Conservation (phyloP, 2,329 filamentous ascomycete species). For the Purpureocillium lavendulum region DNA sequence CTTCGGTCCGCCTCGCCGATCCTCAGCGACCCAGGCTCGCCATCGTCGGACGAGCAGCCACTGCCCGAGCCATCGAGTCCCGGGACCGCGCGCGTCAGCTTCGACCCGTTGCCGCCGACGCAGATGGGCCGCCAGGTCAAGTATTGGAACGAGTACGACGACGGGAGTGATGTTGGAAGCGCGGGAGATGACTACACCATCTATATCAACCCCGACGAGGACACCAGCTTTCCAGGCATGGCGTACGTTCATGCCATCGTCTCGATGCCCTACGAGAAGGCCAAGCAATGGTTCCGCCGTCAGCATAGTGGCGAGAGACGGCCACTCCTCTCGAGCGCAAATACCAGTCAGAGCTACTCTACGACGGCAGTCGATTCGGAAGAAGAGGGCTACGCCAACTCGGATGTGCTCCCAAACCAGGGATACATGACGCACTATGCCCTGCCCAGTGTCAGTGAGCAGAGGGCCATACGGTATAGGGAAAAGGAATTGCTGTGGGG, state of each 20-base stretch:
- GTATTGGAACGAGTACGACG: conserved; percentile 86
- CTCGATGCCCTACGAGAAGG: conserved; percentile 39
- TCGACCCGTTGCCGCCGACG: conserved; percentile 22
- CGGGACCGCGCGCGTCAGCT: conserved; percentile 16
- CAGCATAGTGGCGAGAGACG: conserved; percentile 14
- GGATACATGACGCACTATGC: no score
- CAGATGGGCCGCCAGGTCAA: conserved; percentile 23
- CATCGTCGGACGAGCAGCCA: no score
- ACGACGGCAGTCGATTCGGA: conserved; percentile 28
- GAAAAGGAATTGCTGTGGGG: conserved; percentile 48
- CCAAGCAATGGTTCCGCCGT: conserved; percentile 40
- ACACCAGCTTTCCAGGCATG: no score
- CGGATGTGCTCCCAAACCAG: no score
- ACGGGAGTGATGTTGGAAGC: conserved; percentile 61
- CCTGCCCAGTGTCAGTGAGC: no score
- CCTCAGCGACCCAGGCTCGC: no score
- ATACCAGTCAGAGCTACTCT: conserved; percentile 18
- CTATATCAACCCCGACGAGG: no score
- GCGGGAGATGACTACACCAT: conserved; percentile 59
- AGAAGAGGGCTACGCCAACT: conserved; percentile 41
- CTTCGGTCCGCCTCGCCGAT: no score
- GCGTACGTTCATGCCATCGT: conserved; percentile 48
- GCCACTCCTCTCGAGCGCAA: conserved; percentile 9
- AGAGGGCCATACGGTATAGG: conserved; percentile 39
- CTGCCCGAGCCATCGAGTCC: no score